Percentiles rank a stretch among this genome's conserved stretches.
phyloP scores from a whole-genome alignment of 352 stramenopile species.

The Hyaloperonospora arabidopsidis region DNA sequence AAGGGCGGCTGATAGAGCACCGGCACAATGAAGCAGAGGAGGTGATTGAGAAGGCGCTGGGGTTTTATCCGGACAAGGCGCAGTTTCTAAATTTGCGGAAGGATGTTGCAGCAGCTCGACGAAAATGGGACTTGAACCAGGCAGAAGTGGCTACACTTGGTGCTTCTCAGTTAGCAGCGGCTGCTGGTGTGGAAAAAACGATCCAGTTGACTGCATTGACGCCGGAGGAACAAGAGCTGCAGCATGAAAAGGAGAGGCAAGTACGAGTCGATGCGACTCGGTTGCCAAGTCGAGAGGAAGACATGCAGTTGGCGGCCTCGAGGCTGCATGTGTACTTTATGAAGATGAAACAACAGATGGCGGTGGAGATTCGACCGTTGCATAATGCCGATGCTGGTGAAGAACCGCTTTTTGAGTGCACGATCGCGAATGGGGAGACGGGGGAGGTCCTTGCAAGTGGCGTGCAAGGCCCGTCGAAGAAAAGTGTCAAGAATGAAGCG shows the following conservation, averaged over 20 bases:
- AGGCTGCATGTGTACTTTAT: conserved; percentile 59
- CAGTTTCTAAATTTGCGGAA: conserved; percentile 40
- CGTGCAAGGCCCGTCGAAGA: conserved; percentile 61
- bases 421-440: conserved; percentile 36
- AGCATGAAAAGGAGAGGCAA: conserved; percentile 29
- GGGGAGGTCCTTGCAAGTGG: conserved; percentile 34
- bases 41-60: conserved; percentile 33
- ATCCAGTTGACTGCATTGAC: conserved; percentile 11
- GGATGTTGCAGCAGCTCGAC: conserved; percentile 36
- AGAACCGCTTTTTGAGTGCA: conserved; percentile 53
- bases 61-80: conserved; percentile 35
- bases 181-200: neutral
- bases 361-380: conserved; percentile 34
- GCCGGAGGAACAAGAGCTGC: conserved; percentile 38
- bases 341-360: conserved; percentile 53
- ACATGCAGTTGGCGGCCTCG: conserved; percentile 37
- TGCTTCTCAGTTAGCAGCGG: conserved; percentile 21
- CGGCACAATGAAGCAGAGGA: conserved; percentile 39
- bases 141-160: conserved; percentile 30
- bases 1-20: conserved; percentile 58
- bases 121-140: conserved; percentile 23
- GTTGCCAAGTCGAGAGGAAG: conserved; percentile 56
- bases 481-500: conserved; percentile 58
- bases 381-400: conserved; percentile 51
- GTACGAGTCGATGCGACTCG: conserved; percentile 31